phyloP scores from a whole-genome alignment of 2,329 filamentous ascomycete genomes.

The Cryphonectria parasitica region DNA sequence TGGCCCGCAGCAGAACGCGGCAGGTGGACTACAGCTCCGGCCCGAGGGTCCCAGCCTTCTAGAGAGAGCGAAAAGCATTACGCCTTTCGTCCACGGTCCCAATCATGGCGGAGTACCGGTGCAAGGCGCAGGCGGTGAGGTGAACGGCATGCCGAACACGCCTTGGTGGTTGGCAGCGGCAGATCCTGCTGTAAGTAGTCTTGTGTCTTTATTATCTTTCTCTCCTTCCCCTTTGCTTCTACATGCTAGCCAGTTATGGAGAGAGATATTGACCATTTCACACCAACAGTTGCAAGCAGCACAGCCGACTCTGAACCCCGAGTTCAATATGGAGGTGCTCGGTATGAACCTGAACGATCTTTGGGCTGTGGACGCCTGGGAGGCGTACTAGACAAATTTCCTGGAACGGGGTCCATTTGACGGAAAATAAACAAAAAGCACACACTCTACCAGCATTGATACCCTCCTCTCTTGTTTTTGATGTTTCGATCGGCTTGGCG shows the following conservation, averaged over 20 bases:
- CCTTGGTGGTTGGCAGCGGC: slow-evolving; percentile 36
- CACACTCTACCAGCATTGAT: not conserved
- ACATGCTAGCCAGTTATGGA: not conserved
- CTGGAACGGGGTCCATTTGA: no score
- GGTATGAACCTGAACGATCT: slow-evolving; percentile 59
- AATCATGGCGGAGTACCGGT: slow-evolving; percentile 11
- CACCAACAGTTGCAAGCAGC: slow-evolving; percentile 35
- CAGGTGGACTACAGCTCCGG: slow-evolving; percentile 13
- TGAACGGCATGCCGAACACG: slow-evolving; percentile 30
- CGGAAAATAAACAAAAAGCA: not conserved
- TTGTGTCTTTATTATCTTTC: not conserved
- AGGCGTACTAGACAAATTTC: slow-evolving; percentile 20
- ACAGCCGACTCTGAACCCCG: slow-evolving; percentile 46
- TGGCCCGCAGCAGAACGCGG: slow-evolving; percentile 19
- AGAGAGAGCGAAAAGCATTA: slow-evolving; percentile 28
- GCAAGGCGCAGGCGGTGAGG: slow-evolving; percentile 10
- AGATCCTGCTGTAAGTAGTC: slow-evolving; percentile 30
- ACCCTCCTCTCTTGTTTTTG: slow-evolving; percentile 1
- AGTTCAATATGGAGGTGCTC: slow-evolving; percentile 57
- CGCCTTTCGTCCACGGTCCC: slow-evolving; percentile 21
- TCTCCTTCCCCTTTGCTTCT: not conserved
- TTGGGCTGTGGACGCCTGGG: slow-evolving; percentile 48
- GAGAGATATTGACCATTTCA: slow-evolving; percentile 1
- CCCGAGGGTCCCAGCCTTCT: slow-evolving; percentile 25
- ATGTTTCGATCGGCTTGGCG: not conserved